Percentiles rank a stretch among this genome's conserved stretches.
These are phyloP conservation scores for Plasmodium chabaudi DNA, from an alignment of 169 alveolate species.

Conservation along the genomic window DNA sequence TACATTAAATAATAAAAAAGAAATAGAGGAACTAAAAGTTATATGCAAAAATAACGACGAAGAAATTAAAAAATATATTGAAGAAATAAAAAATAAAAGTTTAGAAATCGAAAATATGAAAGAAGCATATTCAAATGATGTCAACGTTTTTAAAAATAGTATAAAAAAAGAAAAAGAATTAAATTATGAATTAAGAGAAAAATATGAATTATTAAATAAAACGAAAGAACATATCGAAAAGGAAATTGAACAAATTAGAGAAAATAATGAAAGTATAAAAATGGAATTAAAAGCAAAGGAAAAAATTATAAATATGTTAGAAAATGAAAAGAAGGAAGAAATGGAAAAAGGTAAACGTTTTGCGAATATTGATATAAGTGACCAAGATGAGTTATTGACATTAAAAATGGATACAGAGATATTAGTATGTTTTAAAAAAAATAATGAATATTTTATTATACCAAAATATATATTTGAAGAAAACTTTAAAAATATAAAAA, in stretches of 20 bases:
- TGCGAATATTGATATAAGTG: background rate
- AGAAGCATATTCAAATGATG: background rate
- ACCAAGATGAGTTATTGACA: slow-evolving; percentile 16
- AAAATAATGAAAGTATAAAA: background rate
- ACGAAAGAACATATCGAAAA: slow-evolving; percentile 4
- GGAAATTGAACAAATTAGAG: slow-evolving; percentile 11
- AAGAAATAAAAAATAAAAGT: background rate
- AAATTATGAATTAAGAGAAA: background rate
- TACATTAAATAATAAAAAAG: slow-evolving; percentile 64
- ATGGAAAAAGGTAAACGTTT: background rate
- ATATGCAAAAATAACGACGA: slow-evolving; percentile 27
- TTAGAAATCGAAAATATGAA: slow-evolving; percentile 1
- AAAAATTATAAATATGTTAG: background rate
- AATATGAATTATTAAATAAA: background rate
- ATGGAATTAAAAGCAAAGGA: slow-evolving; percentile 15
- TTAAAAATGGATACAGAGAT: background rate
- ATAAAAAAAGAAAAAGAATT: background rate
- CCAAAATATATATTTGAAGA: slow-evolving; percentile 18
- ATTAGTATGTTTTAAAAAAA: slow-evolving; percentile 28
- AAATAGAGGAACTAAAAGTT: slow-evolving; percentile 24
- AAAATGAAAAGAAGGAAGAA: background rate
- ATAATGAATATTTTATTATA: slow-evolving; percentile 22
- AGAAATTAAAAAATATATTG: slow-evolving; percentile 2
- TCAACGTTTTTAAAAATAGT: background rate
- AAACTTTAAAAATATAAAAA: slow-evolving; percentile 9